A percentile compares a stretch with the other conserved stretches of the same genome.
Evolutionary conservation across 805 yeast genomes (phyloP).

Genomic region (Kodamaea hsintzibuensis): DNA sequence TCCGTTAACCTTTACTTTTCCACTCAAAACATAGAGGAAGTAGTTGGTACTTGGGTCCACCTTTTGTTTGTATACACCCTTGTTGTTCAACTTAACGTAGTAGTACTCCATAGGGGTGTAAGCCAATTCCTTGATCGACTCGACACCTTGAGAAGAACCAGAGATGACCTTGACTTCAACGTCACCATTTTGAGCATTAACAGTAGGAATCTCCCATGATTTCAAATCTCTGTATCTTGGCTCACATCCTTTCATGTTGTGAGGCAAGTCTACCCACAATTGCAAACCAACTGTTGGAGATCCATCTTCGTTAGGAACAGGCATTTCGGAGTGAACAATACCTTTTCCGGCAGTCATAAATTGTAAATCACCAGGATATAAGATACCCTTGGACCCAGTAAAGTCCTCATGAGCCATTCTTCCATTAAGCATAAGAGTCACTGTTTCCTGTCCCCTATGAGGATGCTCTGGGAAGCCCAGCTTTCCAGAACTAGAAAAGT

Average conservation of each 20-base stretch:
- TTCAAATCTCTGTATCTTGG: slow-evolving; percentile 82
- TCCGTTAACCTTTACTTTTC: slow-evolving; percentile 47
- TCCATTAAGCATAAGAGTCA: slow-evolving; percentile 66
- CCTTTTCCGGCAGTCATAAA: slow-evolving; percentile 95
- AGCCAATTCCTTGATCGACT: slow-evolving; percentile 71
- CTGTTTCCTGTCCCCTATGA: slow-evolving; percentile 79
- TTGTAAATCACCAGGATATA: slow-evolving; percentile 82
- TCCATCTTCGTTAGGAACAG: slow-evolving; percentile 53
- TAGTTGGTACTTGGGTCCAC: slow-evolving; percentile 63
- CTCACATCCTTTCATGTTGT: slow-evolving; percentile 54
- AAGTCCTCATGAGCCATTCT: slow-evolving; percentile 82
- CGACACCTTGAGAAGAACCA: slow-evolving; percentile 76
- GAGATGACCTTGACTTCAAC: slow-evolving; percentile 70
- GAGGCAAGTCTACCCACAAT: slow-evolving; percentile 85
- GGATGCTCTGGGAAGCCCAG: slow-evolving; percentile 86
- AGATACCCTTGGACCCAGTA: slow-evolving; percentile 75
- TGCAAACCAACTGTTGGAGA: slow-evolving; percentile 66
- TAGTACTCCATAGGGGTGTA: slow-evolving; percentile 80
- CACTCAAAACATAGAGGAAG: slow-evolving; percentile 67
- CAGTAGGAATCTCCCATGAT: slow-evolving; percentile 69
- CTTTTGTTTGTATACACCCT: slow-evolving; percentile 63
- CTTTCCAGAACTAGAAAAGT: slow-evolving; percentile 63
- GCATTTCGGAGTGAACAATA: slow-evolving; percentile 85
- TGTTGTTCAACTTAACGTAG: slow-evolving; percentile 62
- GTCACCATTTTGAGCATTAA: slow-evolving; percentile 59